Evolutionary conservation across 1,284 basidiomycete genomes (phyloP).

Genomic region (Cryptococcus amylolentus): DNA sequence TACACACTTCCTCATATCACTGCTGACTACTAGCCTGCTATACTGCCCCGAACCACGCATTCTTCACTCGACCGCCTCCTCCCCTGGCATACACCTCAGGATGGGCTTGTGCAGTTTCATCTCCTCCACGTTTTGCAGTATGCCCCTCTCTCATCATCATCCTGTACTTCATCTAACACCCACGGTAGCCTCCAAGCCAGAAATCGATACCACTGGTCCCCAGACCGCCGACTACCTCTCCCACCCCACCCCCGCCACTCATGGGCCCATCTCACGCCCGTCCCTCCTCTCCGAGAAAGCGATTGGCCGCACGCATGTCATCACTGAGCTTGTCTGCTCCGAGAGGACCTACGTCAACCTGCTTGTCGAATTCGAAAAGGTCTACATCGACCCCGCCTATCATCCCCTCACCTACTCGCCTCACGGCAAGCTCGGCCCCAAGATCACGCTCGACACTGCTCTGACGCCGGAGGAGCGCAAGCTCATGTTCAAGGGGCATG

Average conservation of each 20-base stretch:
- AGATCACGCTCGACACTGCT: background rate
- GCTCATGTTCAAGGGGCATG: background rate
- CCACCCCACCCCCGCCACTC: background rate
- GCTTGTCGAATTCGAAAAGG: background rate
- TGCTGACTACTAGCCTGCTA: too few relatives aligned
- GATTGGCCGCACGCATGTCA: background rate
- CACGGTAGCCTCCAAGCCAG: background rate
- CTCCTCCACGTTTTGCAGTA: background rate
- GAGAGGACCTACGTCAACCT: slow-evolving; percentile 1
- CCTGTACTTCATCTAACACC: background rate
- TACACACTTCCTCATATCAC: too few relatives aligned
- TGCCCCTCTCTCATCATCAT: background rate
- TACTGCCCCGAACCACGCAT: too few relatives aligned
- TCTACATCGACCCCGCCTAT: background rate
- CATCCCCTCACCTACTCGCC: background rate
- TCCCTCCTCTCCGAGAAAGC: background rate
- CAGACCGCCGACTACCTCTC: background rate
- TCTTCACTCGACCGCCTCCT: too few relatives aligned
- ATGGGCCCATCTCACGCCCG: background rate
- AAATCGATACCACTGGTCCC: background rate
- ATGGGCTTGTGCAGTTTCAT: background rate
- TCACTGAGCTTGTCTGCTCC: background rate
- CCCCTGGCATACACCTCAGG: too few relatives aligned
- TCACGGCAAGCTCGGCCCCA: background rate
- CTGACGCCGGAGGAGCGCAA: background rate